Conservation (phyloP, 352 stramenopile species). For the Plasmopara halstedii region DNA sequence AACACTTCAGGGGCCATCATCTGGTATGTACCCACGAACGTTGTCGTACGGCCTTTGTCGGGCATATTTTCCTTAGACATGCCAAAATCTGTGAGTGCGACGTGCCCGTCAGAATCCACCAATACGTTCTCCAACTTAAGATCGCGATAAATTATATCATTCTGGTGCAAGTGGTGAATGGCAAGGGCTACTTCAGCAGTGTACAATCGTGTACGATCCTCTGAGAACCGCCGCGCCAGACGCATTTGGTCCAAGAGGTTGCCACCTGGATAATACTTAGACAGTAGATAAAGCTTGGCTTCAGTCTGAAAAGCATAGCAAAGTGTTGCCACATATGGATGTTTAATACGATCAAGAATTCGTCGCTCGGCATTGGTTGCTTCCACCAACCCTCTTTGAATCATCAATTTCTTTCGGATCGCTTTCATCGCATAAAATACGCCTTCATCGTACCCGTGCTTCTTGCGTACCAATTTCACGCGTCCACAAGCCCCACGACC, state of each 20-base stretch:
- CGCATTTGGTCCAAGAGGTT: conserved; percentile 92
- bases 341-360: conserved; percentile 89
- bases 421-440: conserved; percentile 83
- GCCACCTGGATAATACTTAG: conserved; percentile 96
- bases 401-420: conserved; percentile 85
- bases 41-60: conserved; percentile 63
- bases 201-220: conserved; percentile 93
- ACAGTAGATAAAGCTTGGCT: conserved; percentile 86
- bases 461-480: conserved; percentile 85
- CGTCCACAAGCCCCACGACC: conserved; percentile 88
- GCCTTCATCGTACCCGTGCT: conserved; percentile 72
- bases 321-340: conserved; percentile 96
- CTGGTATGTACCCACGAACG: conserved; percentile 90
- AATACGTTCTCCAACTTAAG: conserved; percentile 99
- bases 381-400: conserved; percentile 82
- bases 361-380: conserved; percentile 86
- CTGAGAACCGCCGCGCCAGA: conserved; percentile 85
- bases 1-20: conserved; percentile 91
- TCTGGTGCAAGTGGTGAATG: conserved; percentile 89
- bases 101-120: conserved; percentile 92
- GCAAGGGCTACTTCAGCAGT: conserved; percentile 94
- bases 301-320: conserved; percentile 89
- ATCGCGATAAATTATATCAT: conserved; percentile 97
- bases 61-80: conserved; percentile 97
- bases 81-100: conserved; percentile 98